Evolutionary conservation across 768 basidiomycete genomes (phyloP).

Genomic region (Pleurotus djamor): DNA sequence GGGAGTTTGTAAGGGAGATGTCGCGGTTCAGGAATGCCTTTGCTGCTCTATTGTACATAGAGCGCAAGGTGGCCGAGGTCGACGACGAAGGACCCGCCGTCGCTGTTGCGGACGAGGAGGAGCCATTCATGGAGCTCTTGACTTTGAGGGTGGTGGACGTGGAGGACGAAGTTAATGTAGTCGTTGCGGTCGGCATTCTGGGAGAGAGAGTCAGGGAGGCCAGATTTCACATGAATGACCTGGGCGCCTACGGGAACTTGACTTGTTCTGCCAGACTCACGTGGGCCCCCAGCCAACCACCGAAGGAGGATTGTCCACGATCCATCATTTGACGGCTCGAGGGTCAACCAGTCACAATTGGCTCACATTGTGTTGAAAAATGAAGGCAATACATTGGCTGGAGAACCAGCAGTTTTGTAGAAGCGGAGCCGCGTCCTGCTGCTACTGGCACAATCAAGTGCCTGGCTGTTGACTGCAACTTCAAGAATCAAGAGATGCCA

Average conservation of each 20-base stretch:
- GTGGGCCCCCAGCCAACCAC: too few species aligned
- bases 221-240: neutral
- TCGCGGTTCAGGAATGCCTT: slow-evolving; percentile 79
- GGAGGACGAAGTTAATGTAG: slow-evolving; percentile 28
- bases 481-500: too few species aligned
- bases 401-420: too few species aligned
- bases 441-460: too few species aligned
- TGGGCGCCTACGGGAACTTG: neutral
- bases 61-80: slow-evolving; percentile 53
- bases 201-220: slow-evolving; percentile 4
- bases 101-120: slow-evolving; percentile 12
- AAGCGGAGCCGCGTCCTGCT: too few species aligned
- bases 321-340: too few species aligned
- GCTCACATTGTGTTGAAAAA: too few species aligned
- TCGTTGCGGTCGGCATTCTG: slow-evolving; percentile 52
- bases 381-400: too few species aligned
- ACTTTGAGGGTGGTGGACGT: slow-evolving; percentile 33
- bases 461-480: too few species aligned
- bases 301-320: too few species aligned
- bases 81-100: slow-evolving; percentile 21
- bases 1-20: slow-evolving; percentile 58
- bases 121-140: slow-evolving; percentile 11
- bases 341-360: too few species aligned
- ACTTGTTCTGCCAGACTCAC: neutral
- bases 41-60: slow-evolving; percentile 75